phyloP scores from a whole-genome alignment of 2,329 filamentous ascomycete genomes.

The Raffaelea arxii region DNA sequence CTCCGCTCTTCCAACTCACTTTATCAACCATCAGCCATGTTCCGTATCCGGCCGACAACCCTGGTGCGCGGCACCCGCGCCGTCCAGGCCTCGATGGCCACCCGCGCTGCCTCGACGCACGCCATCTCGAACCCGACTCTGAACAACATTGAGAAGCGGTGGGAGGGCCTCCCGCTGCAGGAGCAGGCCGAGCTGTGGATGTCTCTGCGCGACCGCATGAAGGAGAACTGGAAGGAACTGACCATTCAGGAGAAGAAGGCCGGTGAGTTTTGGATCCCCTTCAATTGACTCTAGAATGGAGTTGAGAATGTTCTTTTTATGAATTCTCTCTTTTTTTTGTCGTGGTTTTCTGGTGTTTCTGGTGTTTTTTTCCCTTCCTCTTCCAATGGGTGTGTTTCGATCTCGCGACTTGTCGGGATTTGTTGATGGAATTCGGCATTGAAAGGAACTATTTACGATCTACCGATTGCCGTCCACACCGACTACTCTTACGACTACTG shows the following conservation, averaged over 20 bases:
- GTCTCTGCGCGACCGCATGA: conserved; percentile 96
- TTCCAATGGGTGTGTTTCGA: no score
- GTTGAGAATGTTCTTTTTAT: no score
- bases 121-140: conserved; percentile 97
- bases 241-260: conserved; percentile 98
- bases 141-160: conserved; percentile 98
- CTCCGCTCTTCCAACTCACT: conserved; percentile 3
- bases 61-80: conserved; percentile 36
- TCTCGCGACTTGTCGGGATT: no score
- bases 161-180: conserved; percentile 95
- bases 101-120: conserved; percentile 59
- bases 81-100: conserved; percentile 28
- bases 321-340: no score
- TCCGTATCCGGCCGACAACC: conserved; percentile 43
- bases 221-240: conserved; percentile 91
- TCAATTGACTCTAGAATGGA: no score
- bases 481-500: not conserved
- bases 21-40: conserved; percentile 30
- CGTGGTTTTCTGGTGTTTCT: no score
- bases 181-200: conserved; percentile 99
- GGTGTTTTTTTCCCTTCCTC: no score
- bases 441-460: no score
- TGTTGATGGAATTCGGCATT: no score
- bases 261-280: no score
- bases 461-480: no score